phyloP scores from a whole-genome alignment of 768 basidiomycete genomes.

The Tulasnella sp. region DNA sequence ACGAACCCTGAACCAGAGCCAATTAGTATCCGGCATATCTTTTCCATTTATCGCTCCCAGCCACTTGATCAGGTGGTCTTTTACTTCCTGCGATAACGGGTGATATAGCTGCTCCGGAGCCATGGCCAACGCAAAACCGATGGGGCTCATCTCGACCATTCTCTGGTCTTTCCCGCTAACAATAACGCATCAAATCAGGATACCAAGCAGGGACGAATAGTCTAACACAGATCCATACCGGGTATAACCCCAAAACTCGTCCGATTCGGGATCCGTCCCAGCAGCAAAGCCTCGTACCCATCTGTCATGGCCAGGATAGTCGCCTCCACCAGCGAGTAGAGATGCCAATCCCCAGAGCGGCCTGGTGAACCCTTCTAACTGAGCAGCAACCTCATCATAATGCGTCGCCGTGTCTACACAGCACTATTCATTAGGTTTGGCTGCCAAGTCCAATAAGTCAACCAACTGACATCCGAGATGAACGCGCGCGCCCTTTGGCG shows the following conservation, averaged over 20 bases:
- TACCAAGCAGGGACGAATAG: neutral
- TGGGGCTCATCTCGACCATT: conserved; percentile 74
- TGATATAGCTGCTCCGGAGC: conserved; percentile 57
- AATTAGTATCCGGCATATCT: conserved; percentile 75
- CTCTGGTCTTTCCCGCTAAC: conserved; percentile 55
- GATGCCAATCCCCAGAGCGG: conserved; percentile 68
- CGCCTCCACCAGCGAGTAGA: conserved; percentile 51
- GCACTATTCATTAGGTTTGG: conserved; percentile 16
- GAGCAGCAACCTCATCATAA: conserved; percentile 47
- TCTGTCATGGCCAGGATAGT: conserved; percentile 45
- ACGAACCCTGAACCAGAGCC: conserved; percentile 70
- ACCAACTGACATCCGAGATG: conserved; percentile 39
- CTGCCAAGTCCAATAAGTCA: no score
- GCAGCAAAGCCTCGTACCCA: conserved; percentile 58
- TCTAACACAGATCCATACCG: conserved; percentile 18
- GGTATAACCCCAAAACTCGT: conserved; percentile 71
- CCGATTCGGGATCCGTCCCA: conserved; percentile 54
- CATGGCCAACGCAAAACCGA: conserved; percentile 60
- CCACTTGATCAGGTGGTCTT: conserved; percentile 53
- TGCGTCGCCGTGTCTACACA: conserved; percentile 46
- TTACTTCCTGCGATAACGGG: conserved; percentile 41
- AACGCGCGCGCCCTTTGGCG: conserved; percentile 60
- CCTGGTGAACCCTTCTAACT: conserved; percentile 65
- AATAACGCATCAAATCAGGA: neutral
- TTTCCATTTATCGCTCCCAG: conserved; percentile 70